These are phyloP conservation scores for Diospyros kaki DNA, from an alignment of 148 eudicot species.

Conservation along the genomic window DNA sequence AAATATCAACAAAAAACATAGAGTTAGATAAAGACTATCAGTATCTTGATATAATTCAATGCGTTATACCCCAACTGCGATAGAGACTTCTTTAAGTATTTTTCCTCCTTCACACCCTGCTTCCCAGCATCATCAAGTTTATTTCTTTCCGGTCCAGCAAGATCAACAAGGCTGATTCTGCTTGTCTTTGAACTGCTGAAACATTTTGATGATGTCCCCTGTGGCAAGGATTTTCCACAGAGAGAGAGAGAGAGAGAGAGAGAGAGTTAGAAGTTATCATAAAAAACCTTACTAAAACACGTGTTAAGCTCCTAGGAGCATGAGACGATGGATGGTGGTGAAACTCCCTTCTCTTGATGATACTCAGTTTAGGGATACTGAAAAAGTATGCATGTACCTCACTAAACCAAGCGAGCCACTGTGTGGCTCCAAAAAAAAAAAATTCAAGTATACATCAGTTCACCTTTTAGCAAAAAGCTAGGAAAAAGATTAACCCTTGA, in stretches of 20 bases:
- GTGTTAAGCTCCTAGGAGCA: not conserved
- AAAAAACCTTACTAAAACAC: not conserved
- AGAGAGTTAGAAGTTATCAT: not conserved
- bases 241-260: not conserved
- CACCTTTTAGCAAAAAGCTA: not conserved
- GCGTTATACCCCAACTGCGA: conserved; percentile 78
- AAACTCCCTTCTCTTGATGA: not conserved
- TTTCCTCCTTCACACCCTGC: conserved; percentile 59
- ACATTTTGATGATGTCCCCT: conserved; percentile 68
- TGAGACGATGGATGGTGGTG: not conserved
- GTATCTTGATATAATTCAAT: not conserved
- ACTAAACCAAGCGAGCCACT: too few relatives aligned
- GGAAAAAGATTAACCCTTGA: not conserved
- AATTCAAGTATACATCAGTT: not conserved
- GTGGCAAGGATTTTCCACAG: conserved; percentile 13
- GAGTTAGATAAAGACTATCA: not conserved
- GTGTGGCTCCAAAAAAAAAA: too few relatives aligned
- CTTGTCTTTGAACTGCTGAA: conserved; percentile 86
- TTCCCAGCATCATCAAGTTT: conserved; percentile 49
- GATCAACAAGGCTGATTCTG: conserved; percentile 80
- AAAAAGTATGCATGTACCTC: too few relatives aligned
- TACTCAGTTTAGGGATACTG: not conserved
- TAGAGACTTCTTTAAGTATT: conserved; percentile 66
- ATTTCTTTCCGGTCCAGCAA: conserved; percentile 69
- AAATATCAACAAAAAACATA: not conserved